Evolutionary conservation across 352 stramenopile species (phyloP), one percentile per base, ranked within the genome.

Genomic region (Phytophthora cactorum): DNA sequence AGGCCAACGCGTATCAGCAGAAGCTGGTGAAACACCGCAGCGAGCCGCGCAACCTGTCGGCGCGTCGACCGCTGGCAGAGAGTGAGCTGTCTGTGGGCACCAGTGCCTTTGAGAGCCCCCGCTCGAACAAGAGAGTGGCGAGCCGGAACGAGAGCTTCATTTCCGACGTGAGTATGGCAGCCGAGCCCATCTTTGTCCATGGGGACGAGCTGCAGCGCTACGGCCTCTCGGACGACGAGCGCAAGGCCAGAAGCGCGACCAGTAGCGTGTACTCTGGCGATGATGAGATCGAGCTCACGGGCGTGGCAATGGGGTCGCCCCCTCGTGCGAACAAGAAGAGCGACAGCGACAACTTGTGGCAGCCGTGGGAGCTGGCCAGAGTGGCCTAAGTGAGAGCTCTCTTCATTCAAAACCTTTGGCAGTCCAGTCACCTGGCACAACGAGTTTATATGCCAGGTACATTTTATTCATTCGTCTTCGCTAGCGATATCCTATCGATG

Each of bases 331-430:
- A 51, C 4, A 78, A 66, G 27, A 86, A 86, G 44, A 68, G 65
- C 28, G 88, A 74, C 46, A 72, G 56, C 3, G 74, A 94, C 41
- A 72, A 79, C 29, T 58, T 94, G 32, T 94, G 86, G 86, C 79
- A 94, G 61, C 82, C 82, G 3, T 94, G 82, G 86, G 86, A 94
- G 62, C 72, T 92, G 7, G 80, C 84, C 12, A 76, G 75, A 39
- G 81, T 75, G 4, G 77, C 75, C 1, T 91, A 70, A 34, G 14
- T 52, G 12, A 17, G 1, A 28, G 7, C 12, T 11, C 36, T 57
- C 17, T 57, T 17, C 31, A 36, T 36, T 8, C 10, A 39, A 39
- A 39, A 10, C 34, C 6, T 12, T 39, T 39, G 6, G 8, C 34
- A 39, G 34, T 15, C 6, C 34, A 6, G 34, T 39, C 34, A 68